Evolutionary conservation across 108 stramenopile species (phyloP), one percentile per base, ranked within the genome.

Genomic region (Mayamaea pseudoterrestris): DNA sequence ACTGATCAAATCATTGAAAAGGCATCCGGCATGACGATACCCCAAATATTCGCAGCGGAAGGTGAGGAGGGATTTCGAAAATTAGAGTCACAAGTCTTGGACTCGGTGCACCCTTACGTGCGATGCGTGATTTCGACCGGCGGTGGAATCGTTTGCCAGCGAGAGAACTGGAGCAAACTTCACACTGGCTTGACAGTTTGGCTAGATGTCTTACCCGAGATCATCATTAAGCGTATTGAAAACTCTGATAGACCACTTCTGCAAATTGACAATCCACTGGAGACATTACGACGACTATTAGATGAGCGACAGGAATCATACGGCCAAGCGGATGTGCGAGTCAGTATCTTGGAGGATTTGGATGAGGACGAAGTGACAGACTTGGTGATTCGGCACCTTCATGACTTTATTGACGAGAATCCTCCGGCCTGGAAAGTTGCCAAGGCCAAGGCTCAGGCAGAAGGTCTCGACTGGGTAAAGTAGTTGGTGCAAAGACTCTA

Each of bases 141-240:
- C 22, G 92, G 92, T 12, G 92, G 92, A 21, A 65, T 89, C 16
- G 83, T 94, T 0, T 39, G 32, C 11, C 41, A 62, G 45, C 56
- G 50, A 18, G 60, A 71, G 44, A 96, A 96, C 63, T 96, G 95
- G 95, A 65, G 74, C 27, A 90, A 88, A 57, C 60, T 96, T 28
- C 95, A 87, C 35, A 78, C 84, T 5, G 95, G 95, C 6, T 58
- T 96, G n/a, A 93, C 94, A 12, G 68, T 94, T 37, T 96, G 84
- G 76, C 69, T 96, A 11, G 76, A 94, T 41, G 69, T 78, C 0
- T 71, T 65, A 14, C 81, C 88, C 5, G 83, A 85, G 39, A 56
- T 78, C 2, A 90, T 96, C 21, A 55, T 71, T 25, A 70, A 77
- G 20, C 71, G 90, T 20, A 57, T 93, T 30, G 54, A 83, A 30